Conservation (phyloP, 176 grass and related monocot species). For the Phoenix dactylifera region DNA sequence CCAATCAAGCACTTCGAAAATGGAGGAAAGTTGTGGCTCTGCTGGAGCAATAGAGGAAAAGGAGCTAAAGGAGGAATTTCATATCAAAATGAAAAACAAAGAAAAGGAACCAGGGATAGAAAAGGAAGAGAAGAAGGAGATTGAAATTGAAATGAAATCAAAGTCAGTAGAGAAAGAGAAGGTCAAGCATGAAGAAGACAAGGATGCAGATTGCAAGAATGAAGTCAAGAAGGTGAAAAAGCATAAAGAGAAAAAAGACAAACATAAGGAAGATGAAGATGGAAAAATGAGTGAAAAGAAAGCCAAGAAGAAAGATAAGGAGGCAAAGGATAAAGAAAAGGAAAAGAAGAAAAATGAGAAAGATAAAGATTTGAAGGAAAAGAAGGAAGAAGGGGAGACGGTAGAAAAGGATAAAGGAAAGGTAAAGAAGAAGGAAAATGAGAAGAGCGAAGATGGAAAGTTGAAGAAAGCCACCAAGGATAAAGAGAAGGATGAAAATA, state of each 20-base stretch:
- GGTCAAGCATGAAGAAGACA: constrained; percentile 15
- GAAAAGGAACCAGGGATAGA: constrained; percentile 21
- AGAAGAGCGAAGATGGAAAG: not conserved
- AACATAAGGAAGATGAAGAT: not conserved
- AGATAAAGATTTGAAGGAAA: not conserved
- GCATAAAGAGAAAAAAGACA: constrained; percentile 7
- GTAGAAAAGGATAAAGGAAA: not conserved
- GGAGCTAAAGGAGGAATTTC: constrained; percentile 36
- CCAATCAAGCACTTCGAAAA: not conserved
- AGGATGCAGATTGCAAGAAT: not conserved
- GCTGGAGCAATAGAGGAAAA: constrained; percentile 5
- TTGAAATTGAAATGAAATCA: constrained; percentile 37
- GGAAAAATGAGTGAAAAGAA: not conserved
- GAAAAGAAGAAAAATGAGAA: not conserved
- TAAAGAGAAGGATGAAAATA: not conserved
- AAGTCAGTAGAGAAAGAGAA: constrained; percentile 50
- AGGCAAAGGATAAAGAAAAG: not conserved
- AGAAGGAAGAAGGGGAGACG: not conserved
- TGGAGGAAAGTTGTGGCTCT: constrained; percentile 32
- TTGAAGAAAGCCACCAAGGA: not conserved
- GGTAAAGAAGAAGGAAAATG: not conserved
- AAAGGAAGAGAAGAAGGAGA: constrained; percentile 39
- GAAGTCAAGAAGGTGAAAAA: constrained; percentile 21
- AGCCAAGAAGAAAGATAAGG: not conserved
- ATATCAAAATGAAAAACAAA: constrained; percentile 60